Conservation (phyloP, 768 basidiomycete genomes). For the Lentinus tigrinus region DNA sequence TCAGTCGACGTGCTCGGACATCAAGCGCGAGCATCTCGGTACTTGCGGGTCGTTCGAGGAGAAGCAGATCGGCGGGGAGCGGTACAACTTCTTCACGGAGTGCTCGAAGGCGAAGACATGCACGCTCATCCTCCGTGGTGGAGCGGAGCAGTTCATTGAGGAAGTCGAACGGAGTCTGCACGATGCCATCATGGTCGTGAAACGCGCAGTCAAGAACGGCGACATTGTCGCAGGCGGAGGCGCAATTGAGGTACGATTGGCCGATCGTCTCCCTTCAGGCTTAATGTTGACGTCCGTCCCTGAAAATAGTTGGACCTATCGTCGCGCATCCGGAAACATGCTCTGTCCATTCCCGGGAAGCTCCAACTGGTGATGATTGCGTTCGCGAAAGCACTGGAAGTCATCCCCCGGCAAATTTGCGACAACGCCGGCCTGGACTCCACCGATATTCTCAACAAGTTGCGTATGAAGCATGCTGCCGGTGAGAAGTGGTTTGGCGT, state of each 20-base stretch:
- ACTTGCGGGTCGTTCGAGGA: constrained; percentile 94
- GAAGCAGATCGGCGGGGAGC: constrained; percentile 92
- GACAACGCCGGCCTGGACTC: constrained; percentile 98
- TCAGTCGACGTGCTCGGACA: constrained; percentile 95
- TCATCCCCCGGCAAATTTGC: constrained; percentile 97
- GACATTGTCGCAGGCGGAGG: constrained; percentile 98
- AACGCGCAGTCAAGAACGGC: constrained; percentile 92
- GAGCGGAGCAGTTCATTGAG: constrained; percentile 98
- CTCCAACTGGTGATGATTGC: constrained; percentile 91
- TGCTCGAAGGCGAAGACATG: constrained; percentile 95
- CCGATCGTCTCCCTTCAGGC: background rate
- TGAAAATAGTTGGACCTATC: constrained; percentile 87
- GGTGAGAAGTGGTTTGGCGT: constrained; percentile 92
- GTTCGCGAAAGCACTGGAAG: constrained; percentile 95
- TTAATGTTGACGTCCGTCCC: background rate
- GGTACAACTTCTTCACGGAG: constrained; percentile 93
- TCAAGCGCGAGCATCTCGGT: constrained; percentile 85
- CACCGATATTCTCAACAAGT: constrained; percentile 94
- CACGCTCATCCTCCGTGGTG: constrained; percentile 90
- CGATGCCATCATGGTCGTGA: constrained; percentile 99
- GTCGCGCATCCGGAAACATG: constrained; percentile 88
- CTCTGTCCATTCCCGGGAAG: constrained; percentile 92
- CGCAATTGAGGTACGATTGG: constrained; percentile 77
- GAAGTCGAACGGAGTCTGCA: constrained; percentile 97
- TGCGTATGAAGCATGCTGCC: constrained; percentile 92